These are phyloP conservation scores for Acorus gramineus DNA, from an alignment of 106 monocot species.

Conservation along the genomic window DNA sequence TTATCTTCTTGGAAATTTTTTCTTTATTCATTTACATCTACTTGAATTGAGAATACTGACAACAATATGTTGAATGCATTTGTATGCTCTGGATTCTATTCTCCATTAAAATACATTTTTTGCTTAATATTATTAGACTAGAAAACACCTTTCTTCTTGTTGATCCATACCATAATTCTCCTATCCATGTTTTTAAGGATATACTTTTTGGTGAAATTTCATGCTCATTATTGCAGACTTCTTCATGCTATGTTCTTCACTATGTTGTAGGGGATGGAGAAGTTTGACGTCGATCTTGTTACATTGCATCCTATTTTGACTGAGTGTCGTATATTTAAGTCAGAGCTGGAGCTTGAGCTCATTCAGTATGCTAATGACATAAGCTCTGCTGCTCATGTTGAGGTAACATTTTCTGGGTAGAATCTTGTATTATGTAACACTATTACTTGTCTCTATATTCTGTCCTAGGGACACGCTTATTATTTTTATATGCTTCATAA, in stretches of 20 bases:
- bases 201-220: not conserved
- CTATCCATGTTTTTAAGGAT: no score
- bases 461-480: no score
- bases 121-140: not conserved
- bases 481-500: no score
- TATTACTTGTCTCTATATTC: no score
- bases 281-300: constrained; percentile 66
- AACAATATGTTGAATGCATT: no score
- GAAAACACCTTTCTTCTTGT: no score
- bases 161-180: no score
- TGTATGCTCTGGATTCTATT: not conserved
- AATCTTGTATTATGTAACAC: no score
- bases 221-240: not conserved
- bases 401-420: constrained; percentile 34
- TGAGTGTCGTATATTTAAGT: constrained; percentile 80
- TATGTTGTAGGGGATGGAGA: constrained; percentile 55
- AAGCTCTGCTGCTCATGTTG: constrained; percentile 90
- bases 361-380: constrained; percentile 97
- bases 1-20: no score
- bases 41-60: no score
- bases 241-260: not conserved
- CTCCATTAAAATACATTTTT: not conserved
- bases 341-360: constrained; percentile 71
- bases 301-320: constrained; percentile 83
- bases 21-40: no score